A percentile compares a stretch with the other conserved stretches of the same genome.
Conservation (phyloP, 139 green algal genomes). For the Prasinococcaceae sp. region DNA sequence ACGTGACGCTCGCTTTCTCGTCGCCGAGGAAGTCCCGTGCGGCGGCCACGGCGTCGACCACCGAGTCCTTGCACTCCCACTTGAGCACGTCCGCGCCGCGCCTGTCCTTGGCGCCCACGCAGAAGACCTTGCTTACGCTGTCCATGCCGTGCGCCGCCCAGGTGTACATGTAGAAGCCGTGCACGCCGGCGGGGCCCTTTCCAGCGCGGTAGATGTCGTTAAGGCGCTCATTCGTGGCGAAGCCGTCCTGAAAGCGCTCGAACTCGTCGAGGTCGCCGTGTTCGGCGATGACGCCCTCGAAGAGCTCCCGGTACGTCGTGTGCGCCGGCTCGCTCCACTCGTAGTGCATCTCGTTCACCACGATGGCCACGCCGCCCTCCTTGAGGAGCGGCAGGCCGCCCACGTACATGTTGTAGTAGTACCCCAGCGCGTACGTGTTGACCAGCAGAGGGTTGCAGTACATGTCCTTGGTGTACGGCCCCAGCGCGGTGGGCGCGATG, state of each 20-base stretch:
- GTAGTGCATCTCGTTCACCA: constrained; percentile 28
- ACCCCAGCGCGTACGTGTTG: constrained; percentile 27
- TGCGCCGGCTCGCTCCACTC: constrained; percentile 19
- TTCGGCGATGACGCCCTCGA: constrained; percentile 5
- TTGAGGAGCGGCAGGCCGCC: constrained; percentile 16
- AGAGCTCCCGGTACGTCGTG: constrained; percentile 9
- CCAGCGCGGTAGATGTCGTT: constrained; percentile 23
- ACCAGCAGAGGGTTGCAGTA: constrained; percentile 28
- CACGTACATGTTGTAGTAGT: constrained; percentile 32
- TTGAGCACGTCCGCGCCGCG: constrained; percentile 9
- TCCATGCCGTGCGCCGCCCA: constrained; percentile 27
- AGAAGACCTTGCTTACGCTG: constrained; percentile 18
- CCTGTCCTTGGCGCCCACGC: constrained; percentile 17
- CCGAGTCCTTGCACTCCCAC: constrained; percentile 9
- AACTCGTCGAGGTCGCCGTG: constrained; percentile 16
- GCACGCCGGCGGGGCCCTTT: constrained; percentile 16
- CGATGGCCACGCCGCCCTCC: constrained; percentile 18
- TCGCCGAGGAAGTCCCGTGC: too few species aligned
- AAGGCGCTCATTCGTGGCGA: constrained; percentile 13
- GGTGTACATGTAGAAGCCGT: constrained; percentile 28
- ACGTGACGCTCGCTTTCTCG: too few species aligned
- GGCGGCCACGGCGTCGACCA: constrained; percentile 18
- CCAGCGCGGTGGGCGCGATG: constrained; percentile 16
- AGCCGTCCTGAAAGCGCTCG: constrained; percentile 13
- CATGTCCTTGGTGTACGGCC: constrained; percentile 32